phyloP scores from a whole-genome alignment of 164 flowering plant genomes.

The Piper betle region DNA sequence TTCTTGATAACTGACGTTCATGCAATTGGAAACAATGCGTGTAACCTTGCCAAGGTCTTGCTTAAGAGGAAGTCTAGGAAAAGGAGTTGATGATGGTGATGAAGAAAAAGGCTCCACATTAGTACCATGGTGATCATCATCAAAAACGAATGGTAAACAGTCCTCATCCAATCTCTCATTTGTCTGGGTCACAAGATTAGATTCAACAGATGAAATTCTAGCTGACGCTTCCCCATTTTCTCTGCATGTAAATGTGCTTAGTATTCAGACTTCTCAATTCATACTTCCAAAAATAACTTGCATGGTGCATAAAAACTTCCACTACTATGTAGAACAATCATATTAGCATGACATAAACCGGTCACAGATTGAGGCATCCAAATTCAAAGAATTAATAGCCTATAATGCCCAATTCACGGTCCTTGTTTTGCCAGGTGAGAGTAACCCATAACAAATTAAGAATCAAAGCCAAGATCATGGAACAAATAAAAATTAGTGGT shows the following conservation, averaged over 20 bases:
- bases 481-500: not conserved
- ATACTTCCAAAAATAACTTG: too few species aligned
- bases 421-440: not conserved
- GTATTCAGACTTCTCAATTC: not conserved
- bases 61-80: conserved; percentile 40
- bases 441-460: not conserved
- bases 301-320: not conserved
- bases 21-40: conserved; percentile 19
- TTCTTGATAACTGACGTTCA: conserved; percentile 24
- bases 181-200: conserved; percentile 22
- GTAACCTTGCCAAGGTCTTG: conserved; percentile 23
- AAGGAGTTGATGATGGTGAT: conserved; percentile 32
- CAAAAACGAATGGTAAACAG: conserved; percentile 58
- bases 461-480: not conserved
- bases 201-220: conserved; percentile 27
- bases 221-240: conserved; percentile 16
- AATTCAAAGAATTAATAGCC: not conserved
- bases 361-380: not conserved
- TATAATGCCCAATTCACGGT: not conserved
- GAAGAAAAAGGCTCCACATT: conserved; percentile 44
- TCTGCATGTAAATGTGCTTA: conserved; percentile 19
- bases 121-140: conserved; percentile 64
- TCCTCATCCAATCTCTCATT: conserved; percentile 70
- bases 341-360: too few species aligned
- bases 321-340: not conserved